Conservation (phyloP, 495 filamentous ascomycete species). For the Annulohypoxylon nitens region DNA sequence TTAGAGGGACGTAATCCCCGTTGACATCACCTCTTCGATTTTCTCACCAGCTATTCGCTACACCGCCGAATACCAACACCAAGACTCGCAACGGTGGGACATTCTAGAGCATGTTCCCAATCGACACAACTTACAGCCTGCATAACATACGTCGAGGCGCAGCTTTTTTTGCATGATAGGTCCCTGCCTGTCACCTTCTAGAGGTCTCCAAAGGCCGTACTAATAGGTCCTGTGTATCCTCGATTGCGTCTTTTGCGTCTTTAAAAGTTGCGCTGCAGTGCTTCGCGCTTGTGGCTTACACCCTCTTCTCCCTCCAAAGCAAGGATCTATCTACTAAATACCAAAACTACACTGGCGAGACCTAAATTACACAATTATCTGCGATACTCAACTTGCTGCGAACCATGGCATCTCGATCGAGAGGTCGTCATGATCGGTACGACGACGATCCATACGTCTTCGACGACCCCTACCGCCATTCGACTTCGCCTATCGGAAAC, state of each 20-base stretch:
- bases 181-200: constrained; percentile 23
- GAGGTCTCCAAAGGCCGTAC: constrained; percentile 36
- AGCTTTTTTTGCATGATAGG: constrained; percentile 41
- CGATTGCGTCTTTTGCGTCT: constrained; percentile 27
- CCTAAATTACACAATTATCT: background rate
- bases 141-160: constrained; percentile 49
- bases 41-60: constrained; percentile 38
- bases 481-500: constrained; percentile 41
- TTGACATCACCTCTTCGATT: constrained; percentile 45
- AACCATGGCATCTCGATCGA: constrained; percentile 48
- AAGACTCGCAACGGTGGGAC: constrained; percentile 22
- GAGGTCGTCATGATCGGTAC: constrained; percentile 40
- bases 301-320: constrained; percentile 18
- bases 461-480: constrained; percentile 50
- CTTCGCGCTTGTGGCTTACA: constrained; percentile 16
- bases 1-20: constrained; percentile 22
- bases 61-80: constrained; percentile 25
- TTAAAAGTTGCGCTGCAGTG: constrained; percentile 38
- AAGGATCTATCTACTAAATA: constrained; percentile 25
- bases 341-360: background rate
- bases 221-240: constrained; percentile 9
- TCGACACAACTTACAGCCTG: constrained; percentile 25
- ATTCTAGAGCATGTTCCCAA: constrained; percentile 22
- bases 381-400: constrained; percentile 8
- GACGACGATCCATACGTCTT: constrained; percentile 49